These are phyloP conservation scores for Gossypium raimondii DNA, from an alignment of 345 rosid genomes.

Conservation along the genomic window DNA sequence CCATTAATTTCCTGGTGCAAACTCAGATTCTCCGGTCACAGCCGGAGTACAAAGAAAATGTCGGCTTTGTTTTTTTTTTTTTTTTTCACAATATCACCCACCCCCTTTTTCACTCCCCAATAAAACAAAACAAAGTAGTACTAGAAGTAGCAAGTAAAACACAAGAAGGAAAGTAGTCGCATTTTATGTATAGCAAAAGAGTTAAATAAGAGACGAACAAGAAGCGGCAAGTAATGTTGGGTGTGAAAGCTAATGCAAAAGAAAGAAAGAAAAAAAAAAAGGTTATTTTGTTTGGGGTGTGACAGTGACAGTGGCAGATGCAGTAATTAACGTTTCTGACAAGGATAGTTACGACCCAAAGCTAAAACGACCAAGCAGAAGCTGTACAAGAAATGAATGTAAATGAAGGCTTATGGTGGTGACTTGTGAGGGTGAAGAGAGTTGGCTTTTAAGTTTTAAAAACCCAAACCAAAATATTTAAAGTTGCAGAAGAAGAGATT, in stretches of 20 bases:
- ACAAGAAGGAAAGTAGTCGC: background rate
- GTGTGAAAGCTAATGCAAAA: conserved; percentile 27
- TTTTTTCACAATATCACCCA: background rate
- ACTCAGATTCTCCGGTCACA: conserved; percentile 5
- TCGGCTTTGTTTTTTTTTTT: background rate
- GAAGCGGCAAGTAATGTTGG: conserved; percentile 34
- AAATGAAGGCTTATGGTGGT: background rate
- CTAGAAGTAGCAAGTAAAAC: background rate
- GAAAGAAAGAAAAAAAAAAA: background rate
- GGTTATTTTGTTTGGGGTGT: background rate
- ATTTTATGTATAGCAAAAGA: conserved; percentile 3
- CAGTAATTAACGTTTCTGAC: conserved; percentile 64
- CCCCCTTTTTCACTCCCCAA: background rate
- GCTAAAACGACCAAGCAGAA: conserved; percentile 21
- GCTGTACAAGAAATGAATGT: conserved; percentile 22
- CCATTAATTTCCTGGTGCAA: conserved; percentile 31
- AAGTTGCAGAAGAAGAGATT: conserved; percentile 11
- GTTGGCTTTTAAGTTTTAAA: background rate
- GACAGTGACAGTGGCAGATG: conserved; percentile 37
- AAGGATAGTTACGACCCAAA: conserved; percentile 44
- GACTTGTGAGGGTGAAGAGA: background rate
- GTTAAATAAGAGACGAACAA: conserved; percentile 22
- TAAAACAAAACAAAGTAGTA: background rate
- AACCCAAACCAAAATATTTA: background rate
- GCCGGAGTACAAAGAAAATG: background rate